Evolutionary conservation across 2,329 filamentous ascomycete genomes (phyloP).

Genomic region (Fusarium foetens): DNA sequence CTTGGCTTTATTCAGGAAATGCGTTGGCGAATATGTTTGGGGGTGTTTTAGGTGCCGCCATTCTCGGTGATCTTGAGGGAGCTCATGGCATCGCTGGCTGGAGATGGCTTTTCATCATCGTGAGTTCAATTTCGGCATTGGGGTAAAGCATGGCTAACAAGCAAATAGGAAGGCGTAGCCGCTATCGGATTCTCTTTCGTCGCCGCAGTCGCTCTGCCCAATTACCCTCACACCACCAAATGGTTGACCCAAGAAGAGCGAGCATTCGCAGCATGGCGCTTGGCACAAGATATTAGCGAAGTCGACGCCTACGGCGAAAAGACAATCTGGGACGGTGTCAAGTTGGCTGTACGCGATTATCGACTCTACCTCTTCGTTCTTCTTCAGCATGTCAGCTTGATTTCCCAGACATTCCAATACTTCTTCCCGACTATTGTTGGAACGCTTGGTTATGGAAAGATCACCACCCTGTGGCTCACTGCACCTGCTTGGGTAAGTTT

Average conservation of each 20-base stretch:
- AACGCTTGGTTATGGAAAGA: conserved; percentile 66
- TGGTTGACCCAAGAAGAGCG: conserved; percentile 64
- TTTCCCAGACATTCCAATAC: conserved; percentile 69
- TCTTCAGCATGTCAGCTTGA: conserved; percentile 62
- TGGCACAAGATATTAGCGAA: conserved; percentile 60
- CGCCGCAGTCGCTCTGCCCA: conserved; percentile 56
- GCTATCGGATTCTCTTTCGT: conserved; percentile 52
- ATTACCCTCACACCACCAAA: conserved; percentile 63
- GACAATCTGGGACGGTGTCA: conserved; percentile 57
- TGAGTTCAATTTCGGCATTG: conserved; percentile 1
- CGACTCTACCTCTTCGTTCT: conserved; percentile 64
- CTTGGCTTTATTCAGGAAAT: conserved; percentile 68
- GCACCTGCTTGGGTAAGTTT: conserved; percentile 63
- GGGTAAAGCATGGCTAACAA: too few relatives aligned
- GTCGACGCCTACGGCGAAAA: conserved; percentile 53
- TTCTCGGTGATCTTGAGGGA: conserved; percentile 57
- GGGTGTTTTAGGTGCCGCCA: conserved; percentile 60
- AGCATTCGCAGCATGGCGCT: conserved; percentile 62
- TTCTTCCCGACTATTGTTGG: conserved; percentile 73
- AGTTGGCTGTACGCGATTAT: conserved; percentile 59
- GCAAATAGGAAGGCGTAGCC: conserved; percentile 49
- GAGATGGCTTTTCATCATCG: conserved; percentile 74
- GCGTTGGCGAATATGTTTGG: conserved; percentile 63
- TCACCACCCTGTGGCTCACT: conserved; percentile 66
- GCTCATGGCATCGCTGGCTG: conserved; percentile 66